Evolutionary conservation across 148 eudicot genomes (phyloP), one percentile per base, ranked within the genome.

Genomic region (Rhododendron henanense): DNA sequence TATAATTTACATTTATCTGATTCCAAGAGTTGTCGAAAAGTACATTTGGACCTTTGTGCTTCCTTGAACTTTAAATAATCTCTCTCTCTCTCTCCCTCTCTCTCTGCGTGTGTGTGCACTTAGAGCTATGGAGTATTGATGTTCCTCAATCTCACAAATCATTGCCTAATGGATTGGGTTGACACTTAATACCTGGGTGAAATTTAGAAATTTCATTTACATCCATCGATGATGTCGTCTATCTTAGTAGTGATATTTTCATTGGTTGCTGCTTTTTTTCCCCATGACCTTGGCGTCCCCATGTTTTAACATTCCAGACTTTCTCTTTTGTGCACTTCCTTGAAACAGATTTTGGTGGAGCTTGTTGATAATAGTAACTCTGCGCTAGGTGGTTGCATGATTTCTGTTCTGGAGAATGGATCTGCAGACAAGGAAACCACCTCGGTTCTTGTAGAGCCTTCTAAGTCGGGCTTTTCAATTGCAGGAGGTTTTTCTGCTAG

Each of bases 291-390:
- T 19, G 19, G 35, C 25, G 5, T 21, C 57, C 41, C 37, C 45
- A 78, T 76, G 6, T 69, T 77, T 51, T 83, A 71, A 85, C 65
- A 65, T 45, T 88, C 39, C 48, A 15, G 21, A 31, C 81, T 57
- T 44, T 81, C 50, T 85, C 71, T 81, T 25, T 48, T 45, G 14
- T 88, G 73, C 84, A 77, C 39, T 82, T 81, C 79, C 75, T 69
- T 85, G 85, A 55, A 88, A 80, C 94, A 97, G 99, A 94, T 97
- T 88, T 91, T 97, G 87, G 98, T 97, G 77, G 99, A 97, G 93
- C 94, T 94, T 31, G 78, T 90, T 57, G 87, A 88, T 74, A 87
- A 35, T 77, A 85, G 82, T 50, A 88, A 89, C 84, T 41, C 83
- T 84, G 88, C 85, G 65, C 81, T 71, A 85, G 90, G 88, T 84